phyloP scores from a whole-genome alignment of 257 asterid genomes.

The Plectranthus barbatus region DNA sequence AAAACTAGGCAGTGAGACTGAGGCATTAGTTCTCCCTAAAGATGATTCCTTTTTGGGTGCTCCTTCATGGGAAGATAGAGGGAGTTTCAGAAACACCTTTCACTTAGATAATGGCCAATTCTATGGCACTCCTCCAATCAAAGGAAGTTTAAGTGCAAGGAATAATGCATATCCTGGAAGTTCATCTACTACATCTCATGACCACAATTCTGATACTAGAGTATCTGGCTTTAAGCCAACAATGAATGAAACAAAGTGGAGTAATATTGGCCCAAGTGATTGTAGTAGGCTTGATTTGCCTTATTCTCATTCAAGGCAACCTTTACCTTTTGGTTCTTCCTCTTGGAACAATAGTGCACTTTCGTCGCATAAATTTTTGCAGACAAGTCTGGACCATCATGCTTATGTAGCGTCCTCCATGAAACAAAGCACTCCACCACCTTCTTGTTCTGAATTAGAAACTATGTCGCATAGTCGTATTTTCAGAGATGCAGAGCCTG shows the following conservation, averaged over 20 bases:
- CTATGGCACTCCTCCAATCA: conserved; percentile 27
- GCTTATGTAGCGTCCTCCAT: conserved; percentile 39
- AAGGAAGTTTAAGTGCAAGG: conserved; percentile 24
- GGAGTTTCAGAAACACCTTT: conserved; percentile 21
- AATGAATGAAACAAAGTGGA: conserved; percentile 21
- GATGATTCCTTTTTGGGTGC: conserved; percentile 22
- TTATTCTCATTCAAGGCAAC: conserved; percentile 22
- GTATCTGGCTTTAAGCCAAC: conserved; percentile 23
- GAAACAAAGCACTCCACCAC: conserved; percentile 30
- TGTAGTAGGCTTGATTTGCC: conserved; percentile 19
- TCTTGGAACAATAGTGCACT: conserved; percentile 33
- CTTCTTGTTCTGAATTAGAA: conserved; percentile 39
- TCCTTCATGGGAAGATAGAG: conserved; percentile 12
- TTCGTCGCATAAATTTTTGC: conserved; percentile 25
- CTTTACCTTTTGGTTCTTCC: conserved; percentile 37
- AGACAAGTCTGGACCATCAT: conserved; percentile 26
- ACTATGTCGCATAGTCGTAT: conserved; percentile 17
- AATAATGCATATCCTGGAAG: conserved; percentile 20
- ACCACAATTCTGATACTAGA: conserved; percentile 17
- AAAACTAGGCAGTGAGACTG: conserved; percentile 24
- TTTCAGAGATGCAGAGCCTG: conserved; percentile 22
- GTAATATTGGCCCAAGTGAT: conserved; percentile 16
- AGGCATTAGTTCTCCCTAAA: conserved; percentile 12
- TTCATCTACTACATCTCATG: conserved; percentile 18
- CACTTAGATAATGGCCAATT: conserved; percentile 19